A percentile compares a stretch with the other conserved stretches of the same genome.
phyloP scores from a whole-genome alignment of 2,329 filamentous ascomycete species.

The Onygena corvina region DNA sequence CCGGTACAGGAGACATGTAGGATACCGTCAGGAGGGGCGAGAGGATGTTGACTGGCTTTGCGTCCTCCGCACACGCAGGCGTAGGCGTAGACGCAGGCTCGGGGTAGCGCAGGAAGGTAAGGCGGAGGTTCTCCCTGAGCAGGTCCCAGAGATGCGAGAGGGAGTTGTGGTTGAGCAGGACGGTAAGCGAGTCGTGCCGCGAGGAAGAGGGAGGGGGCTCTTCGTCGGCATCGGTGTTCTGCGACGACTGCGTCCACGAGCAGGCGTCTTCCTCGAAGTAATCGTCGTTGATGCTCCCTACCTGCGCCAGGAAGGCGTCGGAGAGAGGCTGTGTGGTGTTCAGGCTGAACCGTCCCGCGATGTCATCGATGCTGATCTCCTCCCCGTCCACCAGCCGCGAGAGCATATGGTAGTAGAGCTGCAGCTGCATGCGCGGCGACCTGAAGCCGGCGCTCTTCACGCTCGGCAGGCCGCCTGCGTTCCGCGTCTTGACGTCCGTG shows the following conservation, averaged over 20 bases:
- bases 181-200: constrained; percentile 38
- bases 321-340: constrained; percentile 56
- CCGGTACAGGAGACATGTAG: constrained; percentile 28
- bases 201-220: constrained; percentile 16
- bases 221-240: constrained; percentile 22
- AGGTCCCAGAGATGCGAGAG: constrained; percentile 49
- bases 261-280: constrained; percentile 40
- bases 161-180: constrained; percentile 48
- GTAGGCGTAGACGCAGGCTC: constrained; percentile 17
- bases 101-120: constrained; percentile 34
- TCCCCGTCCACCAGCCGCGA: constrained; percentile 56
- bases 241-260: constrained; percentile 24
- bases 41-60: constrained; percentile 26
- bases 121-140: constrained; percentile 49
- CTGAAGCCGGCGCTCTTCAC: constrained; percentile 49
- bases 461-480: constrained; percentile 45
- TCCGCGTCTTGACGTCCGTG: constrained; percentile 78
- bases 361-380: constrained; percentile 53
- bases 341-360: constrained; percentile 62
- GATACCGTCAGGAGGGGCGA: constrained; percentile 36
- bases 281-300: constrained; percentile 56
- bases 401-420: constrained; percentile 81
- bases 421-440: constrained; percentile 73
- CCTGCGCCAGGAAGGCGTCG: constrained; percentile 64
- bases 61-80: constrained; percentile 24